Evolutionary conservation across 2,329 filamentous ascomycete genomes (phyloP).

Genomic region (Hortaea werneckii): DNA sequence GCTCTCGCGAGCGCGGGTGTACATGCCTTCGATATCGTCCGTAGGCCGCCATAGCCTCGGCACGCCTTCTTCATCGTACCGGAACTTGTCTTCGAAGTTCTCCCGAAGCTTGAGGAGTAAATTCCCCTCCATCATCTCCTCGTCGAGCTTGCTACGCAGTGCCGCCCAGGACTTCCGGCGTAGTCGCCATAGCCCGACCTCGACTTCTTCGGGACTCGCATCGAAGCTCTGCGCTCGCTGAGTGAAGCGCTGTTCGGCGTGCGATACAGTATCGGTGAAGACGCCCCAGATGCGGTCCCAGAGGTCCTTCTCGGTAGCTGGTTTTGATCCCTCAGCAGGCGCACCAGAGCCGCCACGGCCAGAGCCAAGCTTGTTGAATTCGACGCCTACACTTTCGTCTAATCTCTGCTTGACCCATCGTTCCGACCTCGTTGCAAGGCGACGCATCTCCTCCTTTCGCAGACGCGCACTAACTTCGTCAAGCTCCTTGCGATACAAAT

Average conservation of each 20-base stretch:
- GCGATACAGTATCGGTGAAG: conserved; percentile 71
- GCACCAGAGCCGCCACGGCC: conserved; percentile 74
- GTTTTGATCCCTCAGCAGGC: conserved; percentile 66
- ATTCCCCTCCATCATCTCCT: conserved; percentile 97
- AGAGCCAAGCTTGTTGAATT: conserved; percentile 92
- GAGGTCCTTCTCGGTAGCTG: conserved; percentile 66
- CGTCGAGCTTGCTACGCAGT: conserved; percentile 79
- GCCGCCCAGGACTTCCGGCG: conserved; percentile 92
- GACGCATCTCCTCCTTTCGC: conserved; percentile 90
- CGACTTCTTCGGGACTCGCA: conserved; percentile 80
- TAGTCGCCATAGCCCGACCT: conserved; percentile 84
- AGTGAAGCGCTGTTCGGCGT: conserved; percentile 76
- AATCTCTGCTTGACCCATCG: conserved; percentile 86
- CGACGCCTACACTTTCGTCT: conserved; percentile 75
- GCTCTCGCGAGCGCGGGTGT: conserved; percentile 84
- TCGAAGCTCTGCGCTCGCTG: conserved; percentile 89
- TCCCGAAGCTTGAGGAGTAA: conserved; percentile 89
- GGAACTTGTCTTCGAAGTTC: conserved; percentile 99
- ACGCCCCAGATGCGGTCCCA: conserved; percentile 93
- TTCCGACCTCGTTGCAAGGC: conserved; percentile 81
- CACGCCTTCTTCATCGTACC: conserved; percentile 90
- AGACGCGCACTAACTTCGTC: conserved; percentile 77
- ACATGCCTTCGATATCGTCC: conserved; percentile 93
- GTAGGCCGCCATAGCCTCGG: conserved; percentile 93
- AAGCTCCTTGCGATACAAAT: conserved; percentile 78